A percentile compares a stretch with the other conserved stretches of the same genome.
Evolutionary conservation across 73 alveolate species (phyloP).

Genomic region (Stentor roeselii): DNA sequence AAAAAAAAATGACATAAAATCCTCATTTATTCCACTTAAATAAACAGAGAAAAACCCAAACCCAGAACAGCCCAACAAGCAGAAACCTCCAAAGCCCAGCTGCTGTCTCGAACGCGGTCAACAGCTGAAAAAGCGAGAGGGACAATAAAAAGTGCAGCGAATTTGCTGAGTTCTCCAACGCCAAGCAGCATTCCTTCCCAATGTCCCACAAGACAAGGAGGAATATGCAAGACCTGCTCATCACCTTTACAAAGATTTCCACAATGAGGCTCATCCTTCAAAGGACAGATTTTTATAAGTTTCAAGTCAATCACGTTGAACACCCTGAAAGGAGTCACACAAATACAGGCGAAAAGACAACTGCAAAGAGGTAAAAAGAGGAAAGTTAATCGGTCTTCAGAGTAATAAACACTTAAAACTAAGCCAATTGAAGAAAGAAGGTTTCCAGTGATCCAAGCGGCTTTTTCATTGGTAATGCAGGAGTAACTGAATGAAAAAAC

Average conservation of each 20-base stretch:
- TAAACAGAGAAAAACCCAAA: not conserved
- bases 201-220: not conserved
- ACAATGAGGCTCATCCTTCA: not conserved
- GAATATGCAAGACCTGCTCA: not conserved
- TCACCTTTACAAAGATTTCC: not conserved
- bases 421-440: not conserved
- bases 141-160: not conserved
- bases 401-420: not conserved
- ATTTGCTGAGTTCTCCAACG: not conserved
- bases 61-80: not conserved
- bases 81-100: not conserved
- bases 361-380: conserved; percentile 6
- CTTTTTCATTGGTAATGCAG: not conserved
- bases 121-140: not conserved
- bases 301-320: not conserved
- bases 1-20: not conserved
- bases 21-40: not conserved
- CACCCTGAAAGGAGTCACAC: not conserved
- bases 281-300: not conserved
- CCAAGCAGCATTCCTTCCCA: not conserved
- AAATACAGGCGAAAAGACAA: not conserved
- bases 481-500: not conserved
- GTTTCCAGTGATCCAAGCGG: not conserved
- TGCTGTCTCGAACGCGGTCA: not conserved
- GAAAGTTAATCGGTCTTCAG: not conserved